Evolutionary conservation across 441 rosid genomes (phyloP).

Genomic region (Daphne laureola): DNA sequence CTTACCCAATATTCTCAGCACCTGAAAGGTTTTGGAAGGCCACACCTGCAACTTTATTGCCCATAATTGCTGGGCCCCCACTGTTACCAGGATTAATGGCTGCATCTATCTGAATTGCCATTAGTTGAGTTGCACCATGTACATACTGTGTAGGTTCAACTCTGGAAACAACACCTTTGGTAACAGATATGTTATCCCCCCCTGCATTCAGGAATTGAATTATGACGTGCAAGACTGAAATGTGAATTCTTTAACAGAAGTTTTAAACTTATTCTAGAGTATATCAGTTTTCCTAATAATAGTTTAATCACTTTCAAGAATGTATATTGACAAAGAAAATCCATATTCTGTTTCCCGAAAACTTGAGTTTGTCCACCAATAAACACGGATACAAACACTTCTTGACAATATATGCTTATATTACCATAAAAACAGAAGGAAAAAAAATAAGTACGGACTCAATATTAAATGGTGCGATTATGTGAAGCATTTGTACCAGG

Average conservation of each 20-base stretch:
- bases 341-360: too few relatives aligned
- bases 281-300: neutral
- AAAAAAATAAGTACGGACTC: neutral
- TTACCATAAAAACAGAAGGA: neutral
- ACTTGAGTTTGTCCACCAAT: too few relatives aligned
- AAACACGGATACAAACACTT: too few relatives aligned
- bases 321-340: too few relatives aligned
- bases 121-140: constrained; percentile 70
- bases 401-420: too few relatives aligned
- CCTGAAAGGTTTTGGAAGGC: constrained; percentile 90
- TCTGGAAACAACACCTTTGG: constrained; percentile 81
- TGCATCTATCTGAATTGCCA: constrained; percentile 96
- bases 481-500: too few relatives aligned
- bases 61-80: constrained; percentile 90
- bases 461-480: too few relatives aligned
- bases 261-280: too few relatives aligned
- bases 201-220: constrained; percentile 30
- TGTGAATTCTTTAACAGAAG: neutral
- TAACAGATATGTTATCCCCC: constrained; percentile 77
- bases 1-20: constrained; percentile 90
- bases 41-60: constrained; percentile 74
- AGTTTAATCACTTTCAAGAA: too few relatives aligned
- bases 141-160: constrained; percentile 84
- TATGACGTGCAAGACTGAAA: constrained; percentile 6
- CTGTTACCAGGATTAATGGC: constrained; percentile 87